Base-by-base conservation (phyloP, 148 eudicot genomes). In the Salicornia ramosissima region DNA sequence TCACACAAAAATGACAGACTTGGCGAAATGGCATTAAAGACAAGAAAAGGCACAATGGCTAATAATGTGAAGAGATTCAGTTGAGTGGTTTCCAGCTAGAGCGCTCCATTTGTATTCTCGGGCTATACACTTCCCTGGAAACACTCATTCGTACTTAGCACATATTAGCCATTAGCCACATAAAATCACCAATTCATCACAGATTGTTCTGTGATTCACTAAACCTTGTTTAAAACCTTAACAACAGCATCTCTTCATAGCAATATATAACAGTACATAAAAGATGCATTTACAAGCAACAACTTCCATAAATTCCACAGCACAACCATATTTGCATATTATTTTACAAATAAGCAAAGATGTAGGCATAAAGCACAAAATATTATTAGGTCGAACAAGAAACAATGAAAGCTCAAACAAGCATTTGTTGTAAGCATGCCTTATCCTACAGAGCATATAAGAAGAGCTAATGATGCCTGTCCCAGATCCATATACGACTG, bases 401-500 rank as follows among this genome's bases (percentile, higher is more conserved):
- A 57, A 13, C 28, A 62, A 36, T 1, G 22, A 24, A 42, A 63
- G 25, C 30, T 22, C 3, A 9, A 5, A 12, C 30, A 63, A 10
- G n/a, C 47, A 40, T 24, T 39, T 40, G 11, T 39, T 31, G 40
- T 7, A n/a, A n/a, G n/a, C n/a, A n/a, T n/a, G n/a, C n/a, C n/a
- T n/a, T n/a, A n/a, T n/a, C n/a, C n/a, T n/a, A n/a, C n/a, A n/a
- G n/a, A n/a, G n/a, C n/a, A n/a, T n/a, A n/a, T n/a, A n/a, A n/a
- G n/a, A n/a, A n/a, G 7, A 28, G 36, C 45, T 29, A n/a, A 13
- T 33, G 49, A 33, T 82, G 88, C 99, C 91, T 83, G 84, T 77
- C 86, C 96, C 80, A 80, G 75, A 68, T 89, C 97, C 64, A 87
- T 69, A 79, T 71, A 91, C 53, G 71, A 80, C 68, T 95, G 93